Conservation (phyloP, 2,329 filamentous ascomycete species). For the Hortaea werneckii region DNA sequence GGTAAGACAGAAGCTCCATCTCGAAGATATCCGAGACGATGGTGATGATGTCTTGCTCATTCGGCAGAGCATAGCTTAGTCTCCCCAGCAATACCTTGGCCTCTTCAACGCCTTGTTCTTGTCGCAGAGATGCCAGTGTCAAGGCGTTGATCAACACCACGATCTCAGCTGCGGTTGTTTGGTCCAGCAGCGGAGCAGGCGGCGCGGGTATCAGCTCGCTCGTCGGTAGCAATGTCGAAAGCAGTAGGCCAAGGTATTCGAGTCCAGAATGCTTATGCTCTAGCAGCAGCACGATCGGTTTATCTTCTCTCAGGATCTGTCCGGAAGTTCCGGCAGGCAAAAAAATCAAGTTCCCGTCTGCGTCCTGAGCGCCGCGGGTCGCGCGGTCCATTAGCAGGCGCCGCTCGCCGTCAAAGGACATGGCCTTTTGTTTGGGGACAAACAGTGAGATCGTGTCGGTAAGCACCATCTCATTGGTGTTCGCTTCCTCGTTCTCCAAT, state of each 20-base stretch:
- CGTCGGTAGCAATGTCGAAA: slow-evolving; percentile 56
- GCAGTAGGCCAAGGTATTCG: slow-evolving; percentile 64
- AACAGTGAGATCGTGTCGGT: slow-evolving; percentile 56
- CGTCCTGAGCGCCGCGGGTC: not conserved
- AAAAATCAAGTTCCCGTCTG: slow-evolving; percentile 36
- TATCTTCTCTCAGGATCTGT: slow-evolving; percentile 66
- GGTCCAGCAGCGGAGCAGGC: slow-evolving; percentile 30
- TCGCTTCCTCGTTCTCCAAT: slow-evolving; percentile 74
- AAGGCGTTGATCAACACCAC: slow-evolving; percentile 65
- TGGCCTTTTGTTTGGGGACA: slow-evolving; percentile 14
- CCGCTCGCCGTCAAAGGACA: slow-evolving; percentile 4
- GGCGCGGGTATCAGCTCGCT: slow-evolving; percentile 17
- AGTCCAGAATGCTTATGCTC: slow-evolving; percentile 67
- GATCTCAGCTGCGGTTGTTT: slow-evolving; percentile 59
- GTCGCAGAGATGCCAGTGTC: slow-evolving; percentile 35
- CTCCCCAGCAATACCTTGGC: slow-evolving; percentile 39
- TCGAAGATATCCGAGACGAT: slow-evolving; percentile 83
- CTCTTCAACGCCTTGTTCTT: slow-evolving; percentile 21
- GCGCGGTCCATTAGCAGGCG: slow-evolving; percentile 4
- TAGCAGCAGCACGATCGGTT: slow-evolving; percentile 65
- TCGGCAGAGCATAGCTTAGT: slow-evolving; percentile 38
- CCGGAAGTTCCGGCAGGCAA: slow-evolving; percentile 59
- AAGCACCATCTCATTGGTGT: slow-evolving; percentile 67
- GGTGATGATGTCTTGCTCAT: slow-evolving; percentile 62
- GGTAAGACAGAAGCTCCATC: slow-evolving; percentile 43